A percentile compares a stretch with the other conserved stretches of the same genome.
Evolutionary conservation across 1,284 basidiomycete genomes (phyloP).

Genomic region (Cerrena zonata): DNA sequence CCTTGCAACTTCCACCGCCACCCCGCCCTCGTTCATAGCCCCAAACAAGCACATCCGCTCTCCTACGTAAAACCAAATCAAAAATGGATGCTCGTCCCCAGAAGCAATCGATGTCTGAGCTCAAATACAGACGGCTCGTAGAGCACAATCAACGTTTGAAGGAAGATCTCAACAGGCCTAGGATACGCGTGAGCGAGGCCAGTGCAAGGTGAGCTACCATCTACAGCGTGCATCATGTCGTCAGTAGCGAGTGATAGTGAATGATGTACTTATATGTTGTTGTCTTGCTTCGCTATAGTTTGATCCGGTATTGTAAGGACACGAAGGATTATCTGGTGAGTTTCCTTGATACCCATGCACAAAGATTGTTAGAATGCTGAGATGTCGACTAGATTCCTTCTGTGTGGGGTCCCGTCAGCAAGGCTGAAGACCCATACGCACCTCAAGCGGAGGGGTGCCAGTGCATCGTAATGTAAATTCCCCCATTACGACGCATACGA

Average conservation of each 20-base stretch:
- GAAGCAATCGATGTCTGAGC: slow-evolving; percentile 74
- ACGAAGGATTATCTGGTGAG: slow-evolving; percentile 70
- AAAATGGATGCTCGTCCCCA: slow-evolving; percentile 27
- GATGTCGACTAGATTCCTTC: slow-evolving; percentile 62
- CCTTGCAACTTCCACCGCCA: neutral
- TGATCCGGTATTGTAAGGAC: slow-evolving; percentile 71
- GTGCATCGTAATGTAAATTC: slow-evolving; percentile 22
- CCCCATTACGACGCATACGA: neutral
- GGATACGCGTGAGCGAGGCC: slow-evolving; percentile 74
- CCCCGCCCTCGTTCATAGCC: slow-evolving; percentile 3
- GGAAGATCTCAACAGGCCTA: slow-evolving; percentile 71
- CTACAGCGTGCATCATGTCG: neutral
- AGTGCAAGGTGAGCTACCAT: slow-evolving; percentile 50
- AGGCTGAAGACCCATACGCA: slow-evolving; percentile 85
- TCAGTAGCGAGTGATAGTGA: neutral
- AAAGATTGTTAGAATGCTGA: neutral
- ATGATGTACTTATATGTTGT: neutral
- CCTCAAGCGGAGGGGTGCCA: slow-evolving; percentile 61
- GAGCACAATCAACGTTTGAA: slow-evolving; percentile 75
- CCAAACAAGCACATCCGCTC: neutral
- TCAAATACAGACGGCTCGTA: slow-evolving; percentile 73
- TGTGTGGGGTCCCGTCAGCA: slow-evolving; percentile 89
- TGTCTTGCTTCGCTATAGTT: slow-evolving; percentile 33
- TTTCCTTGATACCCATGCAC: slow-evolving; percentile 5
- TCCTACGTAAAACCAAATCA: slow-evolving; percentile 5